Evolutionary conservation across 805 yeast genomes (phyloP).

Genomic region (Pichia rugopelliculosa): DNA sequence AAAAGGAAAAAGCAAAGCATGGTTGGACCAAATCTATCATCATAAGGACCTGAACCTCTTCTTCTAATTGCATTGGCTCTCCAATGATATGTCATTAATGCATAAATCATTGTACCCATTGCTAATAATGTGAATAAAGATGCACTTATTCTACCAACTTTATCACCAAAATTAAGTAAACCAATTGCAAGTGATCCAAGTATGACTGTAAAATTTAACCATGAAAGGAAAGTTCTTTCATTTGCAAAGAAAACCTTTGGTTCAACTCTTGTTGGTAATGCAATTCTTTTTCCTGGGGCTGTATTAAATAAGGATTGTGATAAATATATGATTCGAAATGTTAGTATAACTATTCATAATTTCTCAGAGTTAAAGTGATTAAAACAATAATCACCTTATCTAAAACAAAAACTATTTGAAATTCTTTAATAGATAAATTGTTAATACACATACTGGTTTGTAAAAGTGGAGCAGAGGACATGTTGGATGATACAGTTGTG

Average conservation of each 20-base stretch:
- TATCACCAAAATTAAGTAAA: conserved; percentile 91
- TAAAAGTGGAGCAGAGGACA: conserved; percentile 67
- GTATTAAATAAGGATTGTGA: background rate
- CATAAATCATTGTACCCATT: conserved; percentile 96
- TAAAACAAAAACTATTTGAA: too few species aligned
- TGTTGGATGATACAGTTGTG: conserved; percentile 15
- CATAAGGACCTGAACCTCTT: conserved; percentile 99
- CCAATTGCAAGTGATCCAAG: conserved; percentile 96
- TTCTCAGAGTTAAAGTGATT: background rate
- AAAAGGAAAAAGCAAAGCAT: conserved; percentile 90
- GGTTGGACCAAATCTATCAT: conserved; percentile 97
- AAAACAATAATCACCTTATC: too few species aligned
- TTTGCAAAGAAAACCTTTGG: conserved; percentile 99
- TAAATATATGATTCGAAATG: background rate
- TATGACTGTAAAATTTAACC: conserved; percentile 98
- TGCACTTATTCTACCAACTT: conserved; percentile 86
- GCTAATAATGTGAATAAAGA: conserved; percentile 92
- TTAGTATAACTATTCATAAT: background rate
- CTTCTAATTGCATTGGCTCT: conserved; percentile 97
- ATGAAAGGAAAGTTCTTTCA: conserved; percentile 95
- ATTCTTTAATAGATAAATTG: too few species aligned
- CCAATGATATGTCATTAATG: conserved; percentile 96
- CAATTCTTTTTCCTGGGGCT: conserved; percentile 73
- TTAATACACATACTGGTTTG: conserved; percentile 50
- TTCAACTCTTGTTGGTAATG: conserved; percentile 95